A percentile compares a stretch with the other conserved stretches of the same genome.
These are phyloP conservation scores for Golubevia pallescens DNA, from an alignment of 1,284 basidiomycete genomes.

Conservation along the genomic window DNA sequence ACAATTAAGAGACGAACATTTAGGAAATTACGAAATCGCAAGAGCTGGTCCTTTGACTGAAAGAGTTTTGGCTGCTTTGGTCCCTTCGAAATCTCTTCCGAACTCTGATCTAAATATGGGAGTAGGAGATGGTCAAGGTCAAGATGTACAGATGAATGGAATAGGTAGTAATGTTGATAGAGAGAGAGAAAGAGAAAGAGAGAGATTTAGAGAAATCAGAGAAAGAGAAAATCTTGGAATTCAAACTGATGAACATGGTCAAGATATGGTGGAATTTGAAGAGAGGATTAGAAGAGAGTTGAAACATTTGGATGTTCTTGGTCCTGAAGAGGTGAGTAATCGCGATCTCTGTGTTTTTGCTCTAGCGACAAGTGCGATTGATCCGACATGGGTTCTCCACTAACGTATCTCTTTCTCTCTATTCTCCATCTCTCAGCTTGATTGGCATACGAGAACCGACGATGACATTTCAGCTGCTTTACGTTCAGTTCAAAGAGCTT, in stretches of 20 bases:
- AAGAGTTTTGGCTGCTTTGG: constrained; percentile 35
- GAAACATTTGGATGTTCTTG: constrained; percentile 68
- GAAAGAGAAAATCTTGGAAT: constrained; percentile 10
- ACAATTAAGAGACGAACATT: constrained; percentile 40
- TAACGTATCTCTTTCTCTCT: constrained; percentile 14
- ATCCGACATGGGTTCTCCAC: constrained; percentile 4
- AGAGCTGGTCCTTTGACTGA: constrained; percentile 47
- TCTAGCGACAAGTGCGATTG: constrained; percentile 15
- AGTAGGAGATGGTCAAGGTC: background rate
- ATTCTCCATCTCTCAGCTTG: constrained; percentile 69
- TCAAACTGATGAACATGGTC: constrained; percentile 25
- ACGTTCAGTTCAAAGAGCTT: constrained; percentile 82
- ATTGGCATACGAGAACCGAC: constrained; percentile 77
- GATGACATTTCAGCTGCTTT: constrained; percentile 90
- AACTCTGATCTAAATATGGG: background rate
- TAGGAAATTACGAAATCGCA: constrained; percentile 37
- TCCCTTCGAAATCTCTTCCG: constrained; percentile 14
- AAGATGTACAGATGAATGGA: constrained; percentile 1
- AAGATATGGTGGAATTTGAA: constrained; percentile 69
- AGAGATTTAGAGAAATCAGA: background rate
- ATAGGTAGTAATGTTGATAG: constrained; percentile 3
- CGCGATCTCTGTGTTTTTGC: constrained; percentile 6
- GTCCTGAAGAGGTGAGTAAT: constrained; percentile 67
- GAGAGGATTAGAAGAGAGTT: constrained; percentile 69
- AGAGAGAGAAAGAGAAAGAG: constrained; percentile 6